Base-by-base conservation (phyloP, 148 eudicot genomes). In the Diospyros lotus region DNA sequence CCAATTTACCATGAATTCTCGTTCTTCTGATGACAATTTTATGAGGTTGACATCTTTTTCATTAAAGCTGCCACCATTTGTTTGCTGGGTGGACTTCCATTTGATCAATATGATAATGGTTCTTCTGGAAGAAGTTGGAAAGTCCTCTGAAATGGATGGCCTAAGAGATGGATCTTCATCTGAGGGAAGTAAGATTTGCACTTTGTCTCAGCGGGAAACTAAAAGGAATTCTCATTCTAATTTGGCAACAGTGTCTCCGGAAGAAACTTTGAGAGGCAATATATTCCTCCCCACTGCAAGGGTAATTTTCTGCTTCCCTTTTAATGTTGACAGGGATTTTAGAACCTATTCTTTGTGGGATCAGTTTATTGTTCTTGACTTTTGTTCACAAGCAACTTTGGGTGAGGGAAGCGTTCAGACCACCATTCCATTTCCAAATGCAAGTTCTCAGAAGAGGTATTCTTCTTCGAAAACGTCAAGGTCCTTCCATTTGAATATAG, bases 341-440 rank as follows among this genome's bases (percentile, higher is more conserved):
- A 77, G 84, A 76, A 81, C 78, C 76, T 82, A 86, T 75, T 53
- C 78, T 78, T 92, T 86, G 41, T 89, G 89, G 86, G 76, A 88
- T 86, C 88, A 94, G 75, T 92, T 92, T 79, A 78, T 93, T 80
- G 91, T 87, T 82, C 77, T 95, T 72, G 93, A 89, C 79, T 78
- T 93, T 73, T 73, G 85, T 73, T 84, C 84, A 43, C 80, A 84
- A 17, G 60, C 76, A 60, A 75, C 69, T 74, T 75, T 42, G 61
- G 78, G 78, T 40, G 82, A 82, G 50, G 75, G 81, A 80, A 82
- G 79, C 63, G 78, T 62, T 80, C 80, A 73, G 62, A 79, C 75
- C 17, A 72, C 81, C 61, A 70, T 75, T 79, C 71, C 73, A 54
- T 55, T 73, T 64, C 76, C 76, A 72, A 80, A 68, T 72, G 69